phyloP scores from a whole-genome alignment of 106 monocot species.

The Dactylorhiza incarnata region DNA sequence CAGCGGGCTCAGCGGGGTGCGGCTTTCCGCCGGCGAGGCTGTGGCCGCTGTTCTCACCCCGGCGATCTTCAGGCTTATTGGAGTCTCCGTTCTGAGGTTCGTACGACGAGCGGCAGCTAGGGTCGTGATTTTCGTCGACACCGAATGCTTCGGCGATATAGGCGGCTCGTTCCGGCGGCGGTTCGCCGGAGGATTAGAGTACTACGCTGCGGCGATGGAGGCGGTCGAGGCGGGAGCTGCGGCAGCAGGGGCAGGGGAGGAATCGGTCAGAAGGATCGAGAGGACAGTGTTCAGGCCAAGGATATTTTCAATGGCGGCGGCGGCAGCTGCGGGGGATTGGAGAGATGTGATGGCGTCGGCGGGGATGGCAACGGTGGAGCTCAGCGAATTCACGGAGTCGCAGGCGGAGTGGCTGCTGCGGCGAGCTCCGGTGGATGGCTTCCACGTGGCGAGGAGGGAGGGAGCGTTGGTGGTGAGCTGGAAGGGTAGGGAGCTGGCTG shows the following conservation, averaged over 20 bases:
- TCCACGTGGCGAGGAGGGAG: slow-evolving; percentile 50
- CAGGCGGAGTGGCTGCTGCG: slow-evolving; percentile 67
- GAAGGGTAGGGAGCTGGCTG: slow-evolving; percentile 47
- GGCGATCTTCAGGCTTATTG: slow-evolving; percentile 22
- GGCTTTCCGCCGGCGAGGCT: slow-evolving; percentile 31
- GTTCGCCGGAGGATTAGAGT: slow-evolving; percentile 35
- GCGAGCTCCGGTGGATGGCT: slow-evolving; percentile 39
- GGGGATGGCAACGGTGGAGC: slow-evolving; percentile 27
- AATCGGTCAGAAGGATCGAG: slow-evolving; percentile 29
- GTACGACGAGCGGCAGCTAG: slow-evolving; percentile 28
- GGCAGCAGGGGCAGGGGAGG: slow-evolving; percentile 25
- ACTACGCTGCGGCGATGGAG: slow-evolving; percentile 36
- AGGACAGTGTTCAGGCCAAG: slow-evolving; percentile 31
- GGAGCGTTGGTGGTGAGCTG: slow-evolving; percentile 53
- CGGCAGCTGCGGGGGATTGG: slow-evolving; percentile 20
- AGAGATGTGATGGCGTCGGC: slow-evolving; percentile 26
- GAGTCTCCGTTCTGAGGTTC: slow-evolving; percentile 30
- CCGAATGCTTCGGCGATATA: slow-evolving; percentile 14
- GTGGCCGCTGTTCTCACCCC: slow-evolving; percentile 45
- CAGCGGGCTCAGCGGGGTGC: slow-evolving; percentile 25
- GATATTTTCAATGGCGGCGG: slow-evolving; percentile 21
- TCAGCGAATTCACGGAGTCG: slow-evolving; percentile 60
- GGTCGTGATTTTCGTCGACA: slow-evolving; percentile 42
- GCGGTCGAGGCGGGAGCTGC: slow-evolving; percentile 30
- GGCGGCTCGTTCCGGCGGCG: slow-evolving; percentile 25